Evolutionary conservation across 2,329 filamentous ascomycete species (phyloP), one percentile per base, ranked within the genome.

Genomic region (Penicillium sp.): DNA sequence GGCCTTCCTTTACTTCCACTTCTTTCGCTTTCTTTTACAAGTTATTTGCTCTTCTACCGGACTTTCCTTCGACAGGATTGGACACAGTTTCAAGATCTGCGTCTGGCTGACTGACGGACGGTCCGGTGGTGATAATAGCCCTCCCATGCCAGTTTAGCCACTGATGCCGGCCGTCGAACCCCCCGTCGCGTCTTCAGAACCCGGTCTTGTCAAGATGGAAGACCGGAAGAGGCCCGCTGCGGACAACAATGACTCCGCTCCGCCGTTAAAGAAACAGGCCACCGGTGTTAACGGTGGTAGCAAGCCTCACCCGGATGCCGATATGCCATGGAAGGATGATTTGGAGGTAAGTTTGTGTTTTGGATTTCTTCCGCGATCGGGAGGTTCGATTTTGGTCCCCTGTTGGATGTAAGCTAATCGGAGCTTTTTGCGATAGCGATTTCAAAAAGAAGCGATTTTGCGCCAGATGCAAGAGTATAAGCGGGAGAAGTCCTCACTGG

Each of bases 381-480:
- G 29, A 13, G 8, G 5, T 31, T 19, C 7, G 8, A 6, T 21
- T 31, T 21, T 9, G 21, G 19, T 21, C 12, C 55, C 55, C 21
- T 36, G 10, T 21, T 70, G 67, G 68, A 70, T 69, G 71, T 73
- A 54, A 61, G 49, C 67, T 72, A 58, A 75, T 57, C 50, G 61
- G 41, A 53, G 53, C 55, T 43, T 60, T 59, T 59, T 53, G 38
- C 60, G 75, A 68, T 77, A 96, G 91, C 86, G 89, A 73, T 94
- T 89, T 70, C 90, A 93, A 78, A 99, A 97, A 79, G 94, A 96
- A 80, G 94, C 94, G 63, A 96, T 99, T 73, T 89, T 90, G 70
- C 91, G 96, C 58, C 93, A 97, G 78, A 96, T 99, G 92, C 90
- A 92, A 73, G 94, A 97, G 77, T 97, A 96, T 77, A 96, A 96